Percentiles rank a stretch among this genome's conserved stretches.
Conservation (phyloP, 208 protist genomes). For the Crithidia brevicula region DNA sequence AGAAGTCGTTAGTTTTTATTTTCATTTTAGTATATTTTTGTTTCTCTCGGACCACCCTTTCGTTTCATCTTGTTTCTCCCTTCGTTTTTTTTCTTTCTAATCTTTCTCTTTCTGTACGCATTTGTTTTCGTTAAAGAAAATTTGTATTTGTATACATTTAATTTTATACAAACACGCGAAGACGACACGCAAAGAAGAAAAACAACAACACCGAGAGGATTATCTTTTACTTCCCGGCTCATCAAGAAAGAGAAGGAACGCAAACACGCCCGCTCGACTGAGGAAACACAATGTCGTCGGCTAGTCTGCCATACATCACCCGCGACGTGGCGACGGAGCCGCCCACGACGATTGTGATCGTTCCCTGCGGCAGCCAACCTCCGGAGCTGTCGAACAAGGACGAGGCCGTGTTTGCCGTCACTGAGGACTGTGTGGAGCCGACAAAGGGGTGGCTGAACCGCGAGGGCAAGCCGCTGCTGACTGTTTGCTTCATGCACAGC, state of each 20-base stretch:
- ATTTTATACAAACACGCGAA: neutral
- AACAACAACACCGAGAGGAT: too few relatives aligned
- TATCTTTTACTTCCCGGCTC: too few relatives aligned
- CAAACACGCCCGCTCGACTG: neutral
- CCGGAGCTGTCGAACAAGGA: slow-evolving; percentile 39
- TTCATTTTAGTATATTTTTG: neutral
- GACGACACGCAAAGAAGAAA: neutral
- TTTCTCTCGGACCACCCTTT: neutral
- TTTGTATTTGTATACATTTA: slow-evolving; percentile 9
- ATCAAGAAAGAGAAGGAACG: neutral
- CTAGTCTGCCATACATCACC: slow-evolving; percentile 43
- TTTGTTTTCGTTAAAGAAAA: neutral
- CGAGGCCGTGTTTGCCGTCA: slow-evolving; percentile 51
- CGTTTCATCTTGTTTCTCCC: slow-evolving; percentile 8
- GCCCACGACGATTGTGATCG: slow-evolving; percentile 53
- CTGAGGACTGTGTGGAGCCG: slow-evolving; percentile 54
- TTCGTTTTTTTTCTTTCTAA: slow-evolving; percentile 1
- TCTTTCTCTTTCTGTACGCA: neutral
- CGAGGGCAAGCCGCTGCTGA: slow-evolving; percentile 51
- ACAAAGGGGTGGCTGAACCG: slow-evolving; percentile 57
- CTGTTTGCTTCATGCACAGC: slow-evolving; percentile 73
- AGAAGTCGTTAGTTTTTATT: neutral
- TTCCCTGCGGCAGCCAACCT: slow-evolving; percentile 37
- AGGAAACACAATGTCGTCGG: slow-evolving; percentile 3
- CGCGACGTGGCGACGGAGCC: slow-evolving; percentile 60